A percentile compares a stretch with the other conserved stretches of the same genome.
These are phyloP conservation scores for Sparassis latifolia DNA, from an alignment of 1,284 basidiomycete genomes.

Conservation along the genomic window DNA sequence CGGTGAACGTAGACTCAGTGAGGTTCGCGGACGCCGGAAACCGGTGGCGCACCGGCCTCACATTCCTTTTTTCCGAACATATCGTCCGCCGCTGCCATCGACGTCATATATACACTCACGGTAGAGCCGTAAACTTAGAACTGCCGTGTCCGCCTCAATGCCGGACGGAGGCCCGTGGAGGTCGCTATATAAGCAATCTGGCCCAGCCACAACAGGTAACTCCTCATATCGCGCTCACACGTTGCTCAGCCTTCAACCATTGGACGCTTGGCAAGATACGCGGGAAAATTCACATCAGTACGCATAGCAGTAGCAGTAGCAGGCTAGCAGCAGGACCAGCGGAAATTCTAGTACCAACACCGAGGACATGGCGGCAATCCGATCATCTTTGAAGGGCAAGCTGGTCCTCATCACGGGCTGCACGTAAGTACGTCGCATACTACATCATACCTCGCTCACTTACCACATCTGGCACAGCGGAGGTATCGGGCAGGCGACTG, in stretches of 20 bases:
- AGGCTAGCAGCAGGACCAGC: neutral
- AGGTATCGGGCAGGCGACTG: constrained; percentile 42
- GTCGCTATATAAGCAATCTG: no score
- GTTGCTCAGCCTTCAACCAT: no score
- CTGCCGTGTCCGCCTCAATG: neutral
- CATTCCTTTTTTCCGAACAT: no score
- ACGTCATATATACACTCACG: neutral
- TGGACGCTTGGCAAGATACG: neutral
- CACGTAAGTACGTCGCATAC: constrained; percentile 18
- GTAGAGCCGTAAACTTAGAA: neutral
- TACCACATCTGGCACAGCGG: constrained; percentile 25
- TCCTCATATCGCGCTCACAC: no score
- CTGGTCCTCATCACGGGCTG: constrained; percentile 13
- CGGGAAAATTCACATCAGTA: neutral
- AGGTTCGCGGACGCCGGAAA: no score
- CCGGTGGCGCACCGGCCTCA: no score
- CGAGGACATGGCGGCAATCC: constrained; percentile 3
- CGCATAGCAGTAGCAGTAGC: neutral
- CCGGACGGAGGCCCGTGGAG: no score
- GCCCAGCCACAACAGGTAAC: no score
- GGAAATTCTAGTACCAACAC: neutral
- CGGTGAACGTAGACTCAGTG: no score
- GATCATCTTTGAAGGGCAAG: constrained; percentile 10
- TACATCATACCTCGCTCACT: neutral
- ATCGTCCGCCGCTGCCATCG: neutral